Percentiles rank a stretch among this genome's conserved stretches.
These are phyloP conservation scores for Ulota crispa DNA, from an alignment of 225 moss, liverwort and hornwort genomes.

Conservation along the genomic window DNA sequence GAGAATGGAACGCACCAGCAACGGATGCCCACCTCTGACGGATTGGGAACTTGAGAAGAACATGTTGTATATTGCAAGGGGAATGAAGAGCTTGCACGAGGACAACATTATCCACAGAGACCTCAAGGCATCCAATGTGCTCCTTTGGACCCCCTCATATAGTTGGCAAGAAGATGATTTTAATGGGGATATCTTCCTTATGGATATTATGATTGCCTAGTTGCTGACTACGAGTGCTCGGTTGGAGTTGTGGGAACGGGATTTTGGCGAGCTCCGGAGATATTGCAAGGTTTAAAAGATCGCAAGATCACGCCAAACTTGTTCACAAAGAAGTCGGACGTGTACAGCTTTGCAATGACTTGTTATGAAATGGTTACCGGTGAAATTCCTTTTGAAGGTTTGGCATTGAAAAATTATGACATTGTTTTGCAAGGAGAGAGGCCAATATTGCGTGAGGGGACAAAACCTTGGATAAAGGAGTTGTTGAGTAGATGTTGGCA, in stretches of 20 bases:
- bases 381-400: not conserved
- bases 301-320: not conserved
- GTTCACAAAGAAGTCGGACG: not conserved
- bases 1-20: not conserved
- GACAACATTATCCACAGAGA: constrained; percentile 6
- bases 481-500: not conserved
- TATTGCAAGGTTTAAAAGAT: not conserved
- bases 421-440: not conserved
- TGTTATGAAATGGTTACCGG: constrained; percentile 14
- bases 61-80: not conserved
- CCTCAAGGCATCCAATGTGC: constrained; percentile 20
- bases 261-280: not conserved
- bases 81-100: constrained; percentile 1
- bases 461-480: not conserved
- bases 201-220: accelerated
- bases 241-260: not conserved
- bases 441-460: not conserved
- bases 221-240: not conserved
- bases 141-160: not conserved
- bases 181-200: not conserved
- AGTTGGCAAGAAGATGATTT: no score
- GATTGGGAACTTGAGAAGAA: accelerated
- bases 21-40: not conserved
- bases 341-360: constrained; percentile 2
- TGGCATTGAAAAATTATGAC: not conserved